Conservation (phyloP, 2,329 filamentous ascomycete species). For the Ophiostoma ulmi region DNA sequence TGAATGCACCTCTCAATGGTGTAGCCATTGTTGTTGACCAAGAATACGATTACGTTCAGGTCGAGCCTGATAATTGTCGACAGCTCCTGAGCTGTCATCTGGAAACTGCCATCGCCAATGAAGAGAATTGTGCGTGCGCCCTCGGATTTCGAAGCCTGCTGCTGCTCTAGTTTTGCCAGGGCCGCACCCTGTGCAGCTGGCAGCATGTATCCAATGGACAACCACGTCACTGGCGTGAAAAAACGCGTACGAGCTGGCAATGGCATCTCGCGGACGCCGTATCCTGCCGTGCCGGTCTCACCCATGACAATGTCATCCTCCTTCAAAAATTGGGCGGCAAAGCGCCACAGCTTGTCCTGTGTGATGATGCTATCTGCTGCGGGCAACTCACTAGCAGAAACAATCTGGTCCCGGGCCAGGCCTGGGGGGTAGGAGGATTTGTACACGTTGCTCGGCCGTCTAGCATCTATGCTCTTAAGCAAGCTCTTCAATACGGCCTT, state of each 20-base stretch:
- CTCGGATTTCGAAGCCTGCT: background rate
- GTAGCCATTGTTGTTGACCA: constrained; percentile 17
- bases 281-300: constrained; percentile 7
- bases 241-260: background rate
- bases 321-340: background rate
- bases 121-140: constrained; percentile 5
- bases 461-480: background rate
- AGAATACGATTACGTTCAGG: background rate
- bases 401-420: background rate
- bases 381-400: background rate
- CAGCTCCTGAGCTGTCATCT: constrained; percentile 10
- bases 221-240: constrained; percentile 11
- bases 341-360: constrained; percentile 10
- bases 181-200: constrained; percentile 13
- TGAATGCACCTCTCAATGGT: constrained; percentile 16
- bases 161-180: constrained; percentile 5
- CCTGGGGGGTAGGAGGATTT: background rate
- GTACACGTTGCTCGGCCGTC: background rate
- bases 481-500: background rate
- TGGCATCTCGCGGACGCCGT: constrained; percentile 12
- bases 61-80: constrained; percentile 7
- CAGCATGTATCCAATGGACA: constrained; percentile 15
- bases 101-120: constrained; percentile 12
- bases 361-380: background rate
- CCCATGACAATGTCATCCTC: constrained; percentile 13